Evolutionary conservation across 2,329 filamentous ascomycete genomes (phyloP).

Genomic region (Fusarium sp.): DNA sequence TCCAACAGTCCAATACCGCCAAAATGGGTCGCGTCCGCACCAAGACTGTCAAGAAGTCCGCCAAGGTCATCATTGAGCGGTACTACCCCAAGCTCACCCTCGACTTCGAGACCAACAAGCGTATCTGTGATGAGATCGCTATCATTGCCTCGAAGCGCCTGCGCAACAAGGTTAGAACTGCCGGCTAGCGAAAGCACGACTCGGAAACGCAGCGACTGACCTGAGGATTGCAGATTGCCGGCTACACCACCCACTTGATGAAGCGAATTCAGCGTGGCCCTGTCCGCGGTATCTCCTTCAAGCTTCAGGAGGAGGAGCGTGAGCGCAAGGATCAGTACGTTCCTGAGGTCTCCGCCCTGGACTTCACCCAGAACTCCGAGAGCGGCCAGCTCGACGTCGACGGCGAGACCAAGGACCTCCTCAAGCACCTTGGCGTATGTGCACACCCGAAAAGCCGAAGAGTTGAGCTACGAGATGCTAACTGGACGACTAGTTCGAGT

Average conservation of each 20-base stretch:
- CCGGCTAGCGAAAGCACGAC: constrained; percentile 3
- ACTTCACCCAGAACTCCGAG: constrained; percentile 96
- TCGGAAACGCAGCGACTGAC: constrained; percentile 34
- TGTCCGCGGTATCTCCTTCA: constrained; percentile 99
- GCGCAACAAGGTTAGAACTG: constrained; percentile 87
- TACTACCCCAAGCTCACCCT: constrained; percentile 98
- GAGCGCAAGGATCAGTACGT: constrained; percentile 99
- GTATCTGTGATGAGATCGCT: constrained; percentile 99
- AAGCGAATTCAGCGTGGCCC: constrained; percentile 99
- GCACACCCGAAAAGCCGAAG: constrained; percentile 8
- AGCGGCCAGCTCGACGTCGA: constrained; percentile 94
- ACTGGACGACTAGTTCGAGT: constrained; percentile 79
- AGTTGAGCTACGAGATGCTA: constrained; percentile 37
- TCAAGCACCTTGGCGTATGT: constrained; percentile 99
- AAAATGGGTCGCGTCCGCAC: constrained; percentile 78
- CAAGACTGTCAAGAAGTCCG: constrained; percentile 79
- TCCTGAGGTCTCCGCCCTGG: constrained; percentile 96
- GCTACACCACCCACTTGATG: constrained; percentile 99
- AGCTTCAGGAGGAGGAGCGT: constrained; percentile 99
- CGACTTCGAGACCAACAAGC: constrained; percentile 99
- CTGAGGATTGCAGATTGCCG: constrained; percentile 77
- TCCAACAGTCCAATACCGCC: constrained; percentile 60
- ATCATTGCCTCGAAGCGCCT: constrained; percentile 99
- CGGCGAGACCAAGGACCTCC: constrained; percentile 96
- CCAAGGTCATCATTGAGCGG: constrained; percentile 99